Evolutionary conservation across 306 rosid genomes (phyloP).

Genomic region (Sesbania bispinosa): DNA sequence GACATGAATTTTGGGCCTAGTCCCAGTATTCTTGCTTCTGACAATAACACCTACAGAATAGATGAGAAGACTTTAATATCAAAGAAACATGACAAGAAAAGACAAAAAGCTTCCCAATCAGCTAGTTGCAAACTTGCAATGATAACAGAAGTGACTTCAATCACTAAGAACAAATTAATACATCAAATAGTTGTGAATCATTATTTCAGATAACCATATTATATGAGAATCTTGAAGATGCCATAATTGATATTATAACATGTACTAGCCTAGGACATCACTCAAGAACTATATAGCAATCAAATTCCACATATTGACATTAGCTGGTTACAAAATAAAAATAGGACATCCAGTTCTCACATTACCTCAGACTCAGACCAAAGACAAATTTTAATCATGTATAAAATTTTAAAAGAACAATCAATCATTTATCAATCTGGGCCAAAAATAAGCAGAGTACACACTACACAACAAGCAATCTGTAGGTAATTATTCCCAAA

Average conservation of each 20-base stretch:
- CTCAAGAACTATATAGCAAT: not conserved
- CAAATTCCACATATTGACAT: not conserved
- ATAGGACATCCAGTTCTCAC: not conserved
- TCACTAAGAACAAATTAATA: not conserved
- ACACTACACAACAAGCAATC: no score
- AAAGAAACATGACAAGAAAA: no score
- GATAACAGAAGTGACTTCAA: not conserved
- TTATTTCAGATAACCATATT: not conserved
- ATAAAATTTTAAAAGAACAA: not conserved
- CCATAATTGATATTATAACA: not conserved
- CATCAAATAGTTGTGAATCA: not conserved
- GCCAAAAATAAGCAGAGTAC: not conserved
- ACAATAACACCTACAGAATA: slow-evolving; percentile 57
- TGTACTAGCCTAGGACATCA: not conserved
- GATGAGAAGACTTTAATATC: slow-evolving; percentile 8
- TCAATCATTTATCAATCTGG: no score
- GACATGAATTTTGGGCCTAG: slow-evolving; percentile 95
- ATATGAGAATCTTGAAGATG: not conserved
- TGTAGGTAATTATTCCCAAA: not conserved
- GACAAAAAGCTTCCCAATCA: slow-evolving; percentile 1
- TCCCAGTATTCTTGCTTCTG: slow-evolving; percentile 88
- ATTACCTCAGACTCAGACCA: not conserved
- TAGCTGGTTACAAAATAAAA: not conserved
- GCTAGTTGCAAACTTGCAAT: not conserved
- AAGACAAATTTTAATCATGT: not conserved